Evolutionary conservation across 768 basidiomycete species (phyloP).

Genomic region (Boletus tylopilopsis): DNA sequence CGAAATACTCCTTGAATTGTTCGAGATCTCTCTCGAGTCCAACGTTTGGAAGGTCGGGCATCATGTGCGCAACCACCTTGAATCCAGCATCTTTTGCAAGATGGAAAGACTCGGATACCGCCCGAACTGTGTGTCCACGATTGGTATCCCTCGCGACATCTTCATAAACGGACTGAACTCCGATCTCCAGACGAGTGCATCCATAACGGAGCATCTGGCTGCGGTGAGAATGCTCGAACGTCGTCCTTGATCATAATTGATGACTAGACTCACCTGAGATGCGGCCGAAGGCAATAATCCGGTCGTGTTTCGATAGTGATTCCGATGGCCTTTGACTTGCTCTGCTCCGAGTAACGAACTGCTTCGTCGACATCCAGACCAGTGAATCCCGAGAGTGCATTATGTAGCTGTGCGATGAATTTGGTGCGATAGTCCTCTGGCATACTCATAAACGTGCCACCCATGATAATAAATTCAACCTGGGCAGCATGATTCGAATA

Average conservation of each 20-base stretch:
- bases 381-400: conserved; percentile 93
- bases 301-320: conserved; percentile 99
- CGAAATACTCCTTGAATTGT: conserved; percentile 99
- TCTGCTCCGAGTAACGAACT: conserved; percentile 93
- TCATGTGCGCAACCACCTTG: conserved; percentile 99
- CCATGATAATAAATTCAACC: conserved; percentile 95
- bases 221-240: not conserved
- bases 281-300: conserved; percentile 96
- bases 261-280: conserved; percentile 64
- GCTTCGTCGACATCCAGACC: conserved; percentile 94
- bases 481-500: conserved; percentile 22
- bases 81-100: conserved; percentile 98
- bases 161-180: conserved; percentile 98
- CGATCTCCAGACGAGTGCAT: conserved; percentile 96
- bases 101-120: conserved; percentile 95
- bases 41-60: conserved; percentile 98
- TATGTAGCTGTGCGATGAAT: conserved; percentile 95
- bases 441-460: conserved; percentile 99
- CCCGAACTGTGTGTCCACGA: conserved; percentile 96
- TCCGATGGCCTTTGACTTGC: conserved; percentile 97
- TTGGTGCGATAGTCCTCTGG: conserved; percentile 92
- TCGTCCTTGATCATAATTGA: not conserved
- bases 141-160: conserved; percentile 99
- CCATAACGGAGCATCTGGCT: conserved; percentile 99
- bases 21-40: conserved; percentile 96